phyloP scores from a whole-genome alignment of 352 stramenopile genomes.

The Aphanomyces astaci region DNA sequence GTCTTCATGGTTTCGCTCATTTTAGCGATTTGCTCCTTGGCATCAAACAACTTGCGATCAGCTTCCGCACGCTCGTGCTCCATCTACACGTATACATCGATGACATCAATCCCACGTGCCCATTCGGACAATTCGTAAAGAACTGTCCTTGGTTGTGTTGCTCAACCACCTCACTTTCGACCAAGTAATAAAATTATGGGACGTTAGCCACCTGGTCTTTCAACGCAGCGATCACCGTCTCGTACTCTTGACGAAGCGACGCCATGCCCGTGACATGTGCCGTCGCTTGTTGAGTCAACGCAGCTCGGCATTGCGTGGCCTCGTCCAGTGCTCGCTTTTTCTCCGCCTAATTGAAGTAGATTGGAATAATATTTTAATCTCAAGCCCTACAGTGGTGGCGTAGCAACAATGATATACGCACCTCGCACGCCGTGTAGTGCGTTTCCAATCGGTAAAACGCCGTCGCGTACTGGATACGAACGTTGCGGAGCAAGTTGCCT shows the following conservation, averaged over 20 bases:
- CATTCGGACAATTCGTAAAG: too few relatives aligned
- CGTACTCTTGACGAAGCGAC: not conserved
- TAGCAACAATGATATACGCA: too few relatives aligned
- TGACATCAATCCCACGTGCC: too few relatives aligned
- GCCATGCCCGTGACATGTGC: slow-evolving; percentile 14
- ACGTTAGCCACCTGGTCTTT: slow-evolving; percentile 2
- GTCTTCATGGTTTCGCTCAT: slow-evolving; percentile 91
- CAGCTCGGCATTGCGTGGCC: slow-evolving; percentile 32
- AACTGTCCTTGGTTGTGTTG: too few relatives aligned
- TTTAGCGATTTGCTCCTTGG: slow-evolving; percentile 76
- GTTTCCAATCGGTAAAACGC: slow-evolving; percentile 66
- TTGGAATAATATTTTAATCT: too few relatives aligned
- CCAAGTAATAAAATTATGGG: too few relatives aligned
- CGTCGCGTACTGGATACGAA: slow-evolving; percentile 68
- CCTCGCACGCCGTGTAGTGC: slow-evolving; percentile 23
- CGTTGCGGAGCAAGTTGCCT: slow-evolving; percentile 64
- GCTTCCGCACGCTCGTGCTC: slow-evolving; percentile 50
- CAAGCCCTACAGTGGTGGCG: too few relatives aligned
- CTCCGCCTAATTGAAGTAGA: slow-evolving; percentile 26
- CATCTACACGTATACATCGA: slow-evolving; percentile 57
- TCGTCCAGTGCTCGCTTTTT: slow-evolving; percentile 33
- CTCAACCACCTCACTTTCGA: too few relatives aligned
- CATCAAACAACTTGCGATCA: slow-evolving; percentile 55
- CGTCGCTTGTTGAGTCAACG: slow-evolving; percentile 30
- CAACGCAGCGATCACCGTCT: not conserved